Evolutionary conservation across 169 alveolate genomes (phyloP).

Genomic region (Ichthyophthirius multifiliis): DNA sequence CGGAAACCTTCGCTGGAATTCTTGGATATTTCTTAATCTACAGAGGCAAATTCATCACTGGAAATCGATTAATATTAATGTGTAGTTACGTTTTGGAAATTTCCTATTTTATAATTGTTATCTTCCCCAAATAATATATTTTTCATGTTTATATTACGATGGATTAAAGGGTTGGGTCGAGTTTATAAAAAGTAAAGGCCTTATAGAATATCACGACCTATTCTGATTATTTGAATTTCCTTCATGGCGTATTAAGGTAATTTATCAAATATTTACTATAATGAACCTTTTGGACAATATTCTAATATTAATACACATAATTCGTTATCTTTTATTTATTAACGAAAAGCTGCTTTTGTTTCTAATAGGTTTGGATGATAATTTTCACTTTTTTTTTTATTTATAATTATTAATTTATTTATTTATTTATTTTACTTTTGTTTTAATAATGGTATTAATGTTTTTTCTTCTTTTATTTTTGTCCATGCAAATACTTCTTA

Average conservation of each 20-base stretch:
- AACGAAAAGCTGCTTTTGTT: conserved; percentile 1
- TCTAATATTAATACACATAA: background rate
- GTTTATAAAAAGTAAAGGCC: background rate
- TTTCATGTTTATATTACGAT: conserved; percentile 1
- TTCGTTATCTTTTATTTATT: background rate
- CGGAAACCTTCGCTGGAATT: conserved; percentile 12
- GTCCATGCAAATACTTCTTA: conserved; percentile 3
- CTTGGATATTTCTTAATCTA: background rate
- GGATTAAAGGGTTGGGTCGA: background rate
- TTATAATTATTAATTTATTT: background rate
- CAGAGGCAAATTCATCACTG: background rate
- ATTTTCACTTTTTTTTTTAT: background rate
- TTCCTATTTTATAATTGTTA: background rate
- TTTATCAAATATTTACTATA: background rate
- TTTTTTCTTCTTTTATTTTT: background rate
- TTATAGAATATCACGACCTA: background rate
- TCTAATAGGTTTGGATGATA: background rate
- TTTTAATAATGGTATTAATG: background rate
- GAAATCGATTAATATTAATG: background rate
- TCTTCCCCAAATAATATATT: background rate
- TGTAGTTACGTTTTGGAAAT: background rate
- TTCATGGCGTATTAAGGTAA: background rate
- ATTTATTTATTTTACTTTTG: background rate
- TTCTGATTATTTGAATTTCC: background rate
- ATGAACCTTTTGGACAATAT: background rate